These are phyloP conservation scores for Fraxinus xanthoxyloides DNA, from an alignment of 305 asterid genomes.

Conservation along the genomic window DNA sequence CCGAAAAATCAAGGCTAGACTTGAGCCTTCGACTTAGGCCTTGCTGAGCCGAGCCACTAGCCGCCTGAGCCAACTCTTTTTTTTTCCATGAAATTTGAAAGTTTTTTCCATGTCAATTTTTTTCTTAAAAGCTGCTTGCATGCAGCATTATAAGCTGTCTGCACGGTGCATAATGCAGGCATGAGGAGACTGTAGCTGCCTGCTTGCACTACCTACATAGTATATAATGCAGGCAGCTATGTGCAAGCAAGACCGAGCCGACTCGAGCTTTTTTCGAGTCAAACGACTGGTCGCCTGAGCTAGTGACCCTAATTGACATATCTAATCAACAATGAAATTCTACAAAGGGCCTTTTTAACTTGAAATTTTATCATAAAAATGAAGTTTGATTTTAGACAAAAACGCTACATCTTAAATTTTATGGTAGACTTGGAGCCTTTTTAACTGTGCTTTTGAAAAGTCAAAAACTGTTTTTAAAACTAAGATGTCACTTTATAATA, in stretches of 20 bases:
- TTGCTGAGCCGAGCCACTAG: too few species aligned
- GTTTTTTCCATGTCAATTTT: too few species aligned
- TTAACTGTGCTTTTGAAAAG: too few species aligned
- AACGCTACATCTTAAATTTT: not conserved
- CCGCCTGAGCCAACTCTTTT: too few species aligned
- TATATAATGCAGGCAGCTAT: not conserved
- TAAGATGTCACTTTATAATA: not conserved
- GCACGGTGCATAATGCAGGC: too few species aligned
- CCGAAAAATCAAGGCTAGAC: too few species aligned
- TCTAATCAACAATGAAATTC: not conserved
- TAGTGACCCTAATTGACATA: not conserved
- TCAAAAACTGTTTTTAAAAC: not conserved
- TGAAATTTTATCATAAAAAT: not conserved
- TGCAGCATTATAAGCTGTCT: too few species aligned
- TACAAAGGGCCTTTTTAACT: not conserved
- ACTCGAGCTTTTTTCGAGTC: not conserved
- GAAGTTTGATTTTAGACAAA: not conserved
- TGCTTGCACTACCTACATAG: not conserved
- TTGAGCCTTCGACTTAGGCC: too few species aligned
- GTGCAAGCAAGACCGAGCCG: not conserved
- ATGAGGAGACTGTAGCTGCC: too few species aligned
- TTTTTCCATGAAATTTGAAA: too few species aligned
- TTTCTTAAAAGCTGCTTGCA: too few species aligned
- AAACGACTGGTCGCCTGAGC: not conserved
- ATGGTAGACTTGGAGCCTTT: not conserved